Evolutionary conservation across 768 basidiomycete genomes (phyloP).

Genomic region (Boletus sensibilis): DNA sequence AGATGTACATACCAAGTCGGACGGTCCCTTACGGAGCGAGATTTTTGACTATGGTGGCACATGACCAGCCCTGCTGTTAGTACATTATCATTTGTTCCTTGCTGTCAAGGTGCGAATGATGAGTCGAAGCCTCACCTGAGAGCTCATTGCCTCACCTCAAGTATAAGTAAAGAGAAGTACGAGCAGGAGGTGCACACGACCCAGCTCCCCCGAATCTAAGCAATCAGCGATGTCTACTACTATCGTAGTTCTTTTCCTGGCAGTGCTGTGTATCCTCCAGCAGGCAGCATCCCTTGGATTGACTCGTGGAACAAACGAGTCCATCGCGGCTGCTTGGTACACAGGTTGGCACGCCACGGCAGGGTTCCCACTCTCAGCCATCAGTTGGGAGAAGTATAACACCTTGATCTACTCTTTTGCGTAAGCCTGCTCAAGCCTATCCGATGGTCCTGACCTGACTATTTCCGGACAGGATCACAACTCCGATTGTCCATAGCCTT

Average conservation of each 20-base stretch:
- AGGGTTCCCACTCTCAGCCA: conserved; percentile 49
- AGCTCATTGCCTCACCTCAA: too few species aligned
- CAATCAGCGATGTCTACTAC: neutral
- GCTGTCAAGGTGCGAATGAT: neutral
- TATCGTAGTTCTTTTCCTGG: neutral
- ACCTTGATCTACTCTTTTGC: conserved; percentile 68
- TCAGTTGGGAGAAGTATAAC: conserved; percentile 71
- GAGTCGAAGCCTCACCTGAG: too few species aligned
- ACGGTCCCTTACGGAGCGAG: too few species aligned
- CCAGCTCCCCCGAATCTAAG: too few species aligned
- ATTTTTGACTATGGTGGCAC: too few species aligned
- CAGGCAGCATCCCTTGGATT: neutral
- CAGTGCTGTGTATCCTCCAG: neutral
- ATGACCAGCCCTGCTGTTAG: neutral
- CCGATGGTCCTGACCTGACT: neutral
- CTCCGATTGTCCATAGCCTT: conserved; percentile 31
- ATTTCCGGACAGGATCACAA: conserved; percentile 30
- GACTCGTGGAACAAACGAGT: neutral
- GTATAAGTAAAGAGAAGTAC: conserved; percentile 2
- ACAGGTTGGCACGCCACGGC: conserved; percentile 58
- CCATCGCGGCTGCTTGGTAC: conserved; percentile 58
- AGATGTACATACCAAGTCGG: too few species aligned
- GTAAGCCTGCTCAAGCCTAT: conserved; percentile 28
- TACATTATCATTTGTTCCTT: too few species aligned
- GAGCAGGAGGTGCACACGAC: neutral